Evolutionary conservation across 1,284 basidiomycete species (phyloP), one percentile per base, ranked within the genome.

Genomic region (Neolentinus lepideus): DNA sequence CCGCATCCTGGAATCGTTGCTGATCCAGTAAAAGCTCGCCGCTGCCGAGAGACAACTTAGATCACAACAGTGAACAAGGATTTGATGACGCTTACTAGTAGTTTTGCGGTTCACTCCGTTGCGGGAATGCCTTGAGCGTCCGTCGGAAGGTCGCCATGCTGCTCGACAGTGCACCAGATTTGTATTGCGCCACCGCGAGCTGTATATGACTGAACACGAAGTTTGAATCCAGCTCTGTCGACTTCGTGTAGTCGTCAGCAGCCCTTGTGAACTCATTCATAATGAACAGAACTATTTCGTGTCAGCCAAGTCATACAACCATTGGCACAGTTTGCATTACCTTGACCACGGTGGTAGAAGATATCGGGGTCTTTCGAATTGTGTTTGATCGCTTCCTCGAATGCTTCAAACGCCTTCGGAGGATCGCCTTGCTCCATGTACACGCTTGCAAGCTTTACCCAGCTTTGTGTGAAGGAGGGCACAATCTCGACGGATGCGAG

Each of bases 261-360:
- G 96, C 96, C 52, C 88, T 78, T 16, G 78, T 76, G 69, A 90
- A 98, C 62, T 98, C 88, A 71, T 89, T 89, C 77, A 95, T 92
- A 70, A 99, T 98, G 74, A 98, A 99, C 71, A 93, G 81, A 46
- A 99, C 97, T 91, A 59, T 46, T n/a, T 43, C 16, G 16, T 43
- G 9, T 14, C n/a, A 16, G 25, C 22, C 53, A 16, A 54, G 54
- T 53, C 12, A n/a, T 25, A 54, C 19, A 38, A 52, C 6, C 25
- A n/a, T 31, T 27, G 46, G 19, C 36, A 24, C n/a, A n/a, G 45
- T 29, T 21, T 6, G 6, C 6, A 76, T 55, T 53, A 88, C 90
- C 90, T 78, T 99, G 97, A 35, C 96, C 97, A 62, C 96, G 92
- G 73, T 99, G 97, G 75, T 99, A 99, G 78, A 94, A 99, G 59